A percentile compares a stretch with the other conserved stretches of the same genome.
These are phyloP conservation scores for Euphorbia lathyris DNA, from an alignment of 345 rosid species.

Conservation along the genomic window DNA sequence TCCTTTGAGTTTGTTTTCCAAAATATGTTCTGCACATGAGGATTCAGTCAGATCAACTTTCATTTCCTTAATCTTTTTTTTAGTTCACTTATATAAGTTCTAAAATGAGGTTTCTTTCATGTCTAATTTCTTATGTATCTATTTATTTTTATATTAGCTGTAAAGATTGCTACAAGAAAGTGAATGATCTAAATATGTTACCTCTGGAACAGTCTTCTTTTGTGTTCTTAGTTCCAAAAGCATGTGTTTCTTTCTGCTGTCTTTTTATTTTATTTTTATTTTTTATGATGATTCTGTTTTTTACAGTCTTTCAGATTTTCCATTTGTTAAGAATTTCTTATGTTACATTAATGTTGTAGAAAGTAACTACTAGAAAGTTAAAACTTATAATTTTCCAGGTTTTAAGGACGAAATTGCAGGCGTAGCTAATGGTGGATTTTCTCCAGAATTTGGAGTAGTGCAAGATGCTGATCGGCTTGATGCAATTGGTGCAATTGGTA, in stretches of 20 bases:
- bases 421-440: constrained; percentile 29
- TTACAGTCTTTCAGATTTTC: no score
- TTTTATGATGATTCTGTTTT: no score
- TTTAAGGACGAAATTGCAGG: constrained; percentile 74
- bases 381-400: constrained; percentile 42
- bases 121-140: no score
- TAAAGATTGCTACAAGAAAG: no score
- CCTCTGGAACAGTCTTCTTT: no score
- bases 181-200: no score
- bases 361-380: not conserved
- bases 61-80: not conserved
- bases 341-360: not conserved
- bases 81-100: no score
- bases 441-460: constrained; percentile 76
- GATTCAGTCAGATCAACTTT: not conserved
- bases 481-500: constrained; percentile 87
- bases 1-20: not conserved
- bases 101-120: no score
- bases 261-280: not conserved
- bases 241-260: not conserved
- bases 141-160: no score
- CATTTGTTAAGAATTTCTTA: not conserved
- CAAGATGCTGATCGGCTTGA: constrained; percentile 97
- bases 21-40: not conserved
- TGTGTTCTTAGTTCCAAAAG: no score